These are phyloP conservation scores for Darksidea phi DNA, from an alignment of 495 filamentous ascomycete species.

Conservation along the genomic window DNA sequence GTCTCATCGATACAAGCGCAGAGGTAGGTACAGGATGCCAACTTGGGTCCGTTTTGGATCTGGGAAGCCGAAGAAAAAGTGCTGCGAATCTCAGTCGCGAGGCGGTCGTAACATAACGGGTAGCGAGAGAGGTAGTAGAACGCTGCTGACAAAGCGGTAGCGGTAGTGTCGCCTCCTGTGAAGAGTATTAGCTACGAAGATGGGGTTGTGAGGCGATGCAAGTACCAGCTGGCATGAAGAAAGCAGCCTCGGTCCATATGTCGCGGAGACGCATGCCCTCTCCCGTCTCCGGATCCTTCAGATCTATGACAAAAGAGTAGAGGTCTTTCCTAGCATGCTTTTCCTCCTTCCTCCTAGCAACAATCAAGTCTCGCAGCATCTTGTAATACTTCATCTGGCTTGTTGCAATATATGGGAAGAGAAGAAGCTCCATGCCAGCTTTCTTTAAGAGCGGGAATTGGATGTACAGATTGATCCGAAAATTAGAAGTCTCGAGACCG, in stretches of 20 bases:
- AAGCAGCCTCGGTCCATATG: slow-evolving; percentile 17
- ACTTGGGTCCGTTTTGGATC: slow-evolving; percentile 45
- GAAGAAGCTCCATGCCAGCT: slow-evolving; percentile 1
- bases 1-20: slow-evolving; percentile 57
- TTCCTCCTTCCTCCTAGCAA: background rate
- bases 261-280: background rate
- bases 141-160: slow-evolving; percentile 50
- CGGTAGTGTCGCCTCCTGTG: slow-evolving; percentile 16
- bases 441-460: slow-evolving; percentile 5
- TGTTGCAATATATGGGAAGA: background rate
- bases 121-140: slow-evolving; percentile 62
- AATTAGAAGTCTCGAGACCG: background rate
- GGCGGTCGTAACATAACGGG: slow-evolving; percentile 42
- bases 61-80: slow-evolving; percentile 52
- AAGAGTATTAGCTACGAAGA: background rate
- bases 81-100: slow-evolving; percentile 53
- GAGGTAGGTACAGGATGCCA: slow-evolving; percentile 53
- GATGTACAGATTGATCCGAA: slow-evolving; percentile 5
- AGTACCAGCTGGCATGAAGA: slow-evolving; percentile 17
- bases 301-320: slow-evolving; percentile 5
- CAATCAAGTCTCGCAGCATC: slow-evolving; percentile 3
- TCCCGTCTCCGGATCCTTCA: slow-evolving; percentile 20
- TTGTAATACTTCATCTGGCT: background rate
- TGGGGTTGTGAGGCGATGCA: background rate
- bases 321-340: slow-evolving; percentile 14